phyloP scores from a whole-genome alignment of 2,329 filamentous ascomycete species.

The Arthrobotrys megalospora region DNA sequence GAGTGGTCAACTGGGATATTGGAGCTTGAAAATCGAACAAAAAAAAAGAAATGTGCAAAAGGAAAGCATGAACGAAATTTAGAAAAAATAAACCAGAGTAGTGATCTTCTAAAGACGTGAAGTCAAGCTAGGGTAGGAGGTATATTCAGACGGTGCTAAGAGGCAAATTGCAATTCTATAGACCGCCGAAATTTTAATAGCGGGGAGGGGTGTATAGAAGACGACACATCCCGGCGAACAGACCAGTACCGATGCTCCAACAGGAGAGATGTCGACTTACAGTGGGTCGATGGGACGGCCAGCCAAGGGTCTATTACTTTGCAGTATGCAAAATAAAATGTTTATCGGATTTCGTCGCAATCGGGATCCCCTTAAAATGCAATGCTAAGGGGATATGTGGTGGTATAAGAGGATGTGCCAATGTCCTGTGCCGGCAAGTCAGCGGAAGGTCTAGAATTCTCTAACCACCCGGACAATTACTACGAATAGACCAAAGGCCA shows the following conservation, averaged over 20 bases:
- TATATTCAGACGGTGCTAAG: neutral
- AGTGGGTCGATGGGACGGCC: neutral
- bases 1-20: slow-evolving; percentile 36
- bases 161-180: neutral
- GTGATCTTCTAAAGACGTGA: slow-evolving; percentile 2
- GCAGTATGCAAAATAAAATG: neutral
- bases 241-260: neutral
- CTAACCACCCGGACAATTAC: neutral
- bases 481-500: neutral
- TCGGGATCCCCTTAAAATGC: neutral
- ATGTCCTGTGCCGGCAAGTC: neutral
- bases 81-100: neutral
- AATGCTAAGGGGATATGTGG: too few relatives aligned
- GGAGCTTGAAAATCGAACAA: slow-evolving; percentile 7
- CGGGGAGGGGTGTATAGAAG: neutral
- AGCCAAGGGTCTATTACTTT: neutral
- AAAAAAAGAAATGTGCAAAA: slow-evolving; percentile 9
- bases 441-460: slow-evolving; percentile 9
- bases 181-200: neutral
- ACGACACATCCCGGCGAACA: neutral
- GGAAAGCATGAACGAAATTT: neutral
- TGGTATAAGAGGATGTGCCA: neutral
- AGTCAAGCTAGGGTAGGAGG: neutral
- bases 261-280: neutral
- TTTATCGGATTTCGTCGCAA: neutral